Evolutionary conservation across 1,284 basidiomycete species (phyloP).

Genomic region (Sanghuangporus baumii): DNA sequence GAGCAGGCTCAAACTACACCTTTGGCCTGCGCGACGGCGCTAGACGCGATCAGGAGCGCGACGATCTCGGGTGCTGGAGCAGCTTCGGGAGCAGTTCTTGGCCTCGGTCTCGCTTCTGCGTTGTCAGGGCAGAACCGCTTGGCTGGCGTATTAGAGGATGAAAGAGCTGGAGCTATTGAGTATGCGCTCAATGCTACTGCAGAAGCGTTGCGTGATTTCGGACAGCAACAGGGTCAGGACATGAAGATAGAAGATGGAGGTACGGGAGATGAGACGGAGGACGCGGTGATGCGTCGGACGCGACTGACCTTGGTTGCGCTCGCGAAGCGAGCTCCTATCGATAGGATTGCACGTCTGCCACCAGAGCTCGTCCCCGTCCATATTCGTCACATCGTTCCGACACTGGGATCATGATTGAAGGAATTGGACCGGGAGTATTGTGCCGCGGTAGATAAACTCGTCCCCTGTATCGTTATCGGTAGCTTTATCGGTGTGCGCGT

Average conservation of each 20-base stretch:
- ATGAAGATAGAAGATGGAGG: constrained; percentile 9
- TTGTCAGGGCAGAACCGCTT: not conserved
- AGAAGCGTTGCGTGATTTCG: constrained; percentile 34
- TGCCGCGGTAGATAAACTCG: not conserved
- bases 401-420: constrained; percentile 10
- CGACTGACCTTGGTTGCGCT: constrained; percentile 66
- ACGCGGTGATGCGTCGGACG: constrained; percentile 45
- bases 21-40: constrained; percentile 22
- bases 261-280: constrained; percentile 33
- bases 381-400: constrained; percentile 56
- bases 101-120: not conserved
- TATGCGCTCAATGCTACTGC: constrained; percentile 48
- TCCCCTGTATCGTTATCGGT: not conserved
- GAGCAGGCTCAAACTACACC: not conserved
- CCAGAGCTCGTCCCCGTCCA: constrained; percentile 60
- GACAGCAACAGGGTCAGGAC: constrained; percentile 19
- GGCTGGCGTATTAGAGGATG: constrained; percentile 22
- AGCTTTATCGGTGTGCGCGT: not conserved
- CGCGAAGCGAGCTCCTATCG: constrained; percentile 66
- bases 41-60: constrained; percentile 22
- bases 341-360: constrained; percentile 60
- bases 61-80: constrained; percentile 25
- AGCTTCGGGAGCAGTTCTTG: not conserved
- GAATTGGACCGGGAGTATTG: constrained; percentile 2
- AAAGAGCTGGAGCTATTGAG: constrained; percentile 44